Evolutionary conservation across 257 asterid genomes (phyloP), one percentile per base, ranked within the genome.

Genomic region (Echium plantagineum): DNA sequence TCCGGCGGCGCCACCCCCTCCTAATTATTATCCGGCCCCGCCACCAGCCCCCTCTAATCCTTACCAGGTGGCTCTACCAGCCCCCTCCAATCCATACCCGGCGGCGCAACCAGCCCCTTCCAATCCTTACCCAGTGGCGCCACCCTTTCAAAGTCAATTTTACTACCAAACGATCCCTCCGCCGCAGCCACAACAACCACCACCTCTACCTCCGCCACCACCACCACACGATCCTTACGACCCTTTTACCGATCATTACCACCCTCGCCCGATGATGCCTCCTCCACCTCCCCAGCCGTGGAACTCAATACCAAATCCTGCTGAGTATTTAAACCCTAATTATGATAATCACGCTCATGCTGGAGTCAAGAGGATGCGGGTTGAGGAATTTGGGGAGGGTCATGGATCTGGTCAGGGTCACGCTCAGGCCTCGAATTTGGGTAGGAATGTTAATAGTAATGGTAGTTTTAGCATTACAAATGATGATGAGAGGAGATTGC

Each of bases 401-500:
- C 32, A 28, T 4, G 32, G 32, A 61, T 59, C 70, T 0, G 32
- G 7, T 3, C 7, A 4, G 32, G 32, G 32, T 28, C 32, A 28
- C 6, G 32, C 7, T 28, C 32, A 6, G 32, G 32, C 7, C 5
- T 28, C 32, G 32, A 28, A 28, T 28, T 28, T 28, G 32, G 32
- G 5, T 28, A 28, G 32, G 32, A 28, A 28, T 28, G 7, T 28
- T 28, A 28, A 28, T 28, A 28, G 7, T 28, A 28, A 28, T 28
- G 32, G 5, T 4, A 28, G 32, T 28, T 28, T 28, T 21, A 31
- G 59, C 57, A 38, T 58, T 68, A 46, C 52, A 9, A 61, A 75
- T 15, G 97, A 88, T 10, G 85, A 82, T 24, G 85, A 82, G 71
- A 82, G 97, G 72, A 76, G 97, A 70, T 74, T 91, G 73, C 75